Base-by-base conservation (phyloP, 108 stramenopile species). In the Discostella stelligeroides region DNA sequence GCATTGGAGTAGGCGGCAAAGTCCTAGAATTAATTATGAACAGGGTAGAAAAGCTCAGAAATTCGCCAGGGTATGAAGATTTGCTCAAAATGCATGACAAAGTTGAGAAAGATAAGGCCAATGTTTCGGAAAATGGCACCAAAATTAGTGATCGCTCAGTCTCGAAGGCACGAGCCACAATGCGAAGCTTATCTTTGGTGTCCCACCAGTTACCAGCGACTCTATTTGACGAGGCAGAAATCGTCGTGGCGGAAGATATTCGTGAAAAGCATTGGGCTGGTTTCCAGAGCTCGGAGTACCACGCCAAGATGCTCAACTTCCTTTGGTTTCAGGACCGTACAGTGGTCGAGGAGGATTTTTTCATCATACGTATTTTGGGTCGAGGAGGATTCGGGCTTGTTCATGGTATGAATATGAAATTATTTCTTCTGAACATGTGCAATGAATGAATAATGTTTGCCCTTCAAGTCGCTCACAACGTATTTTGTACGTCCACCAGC, bases 321-420 rank as follows among this genome's bases (percentile, higher is more conserved):
- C 62, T 91, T 25, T 94, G 89, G 88, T 84, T 86, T 63, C 85
- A 79, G 64, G 90, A 91, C 72, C 72, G 80, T 43, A 79, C 62
- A 43, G 86, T 94, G 17, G 86, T 84, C 6, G 92, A 94, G 46
- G 94, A 92, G 55, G 95, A 96, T 66, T 97, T 97, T 71, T 94
- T 89, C 60, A 82, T 90, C n/a, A 96, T 97, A 88, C 82, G 97
- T 40, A 88, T 95, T 48, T 72, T 97, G 59, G 97, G 97, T 27
- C 80, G 97, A 60, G 97, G 97, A 29, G 97, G 97, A 41, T 97
- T 97, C 66, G 97, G 97, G 28, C 83, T 92, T 41, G 97, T 97
- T 13, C 90, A 88, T 75, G 97, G 96, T 92, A 68, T 73, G 91
- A 73, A n/a, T 28, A 18, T 18, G 17, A 30, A 40, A 27, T 15